Percentiles rank a stretch among this genome's conserved stretches.
phyloP scores from a whole-genome alignment of 805 yeast species.

The Pichia manshurica region DNA sequence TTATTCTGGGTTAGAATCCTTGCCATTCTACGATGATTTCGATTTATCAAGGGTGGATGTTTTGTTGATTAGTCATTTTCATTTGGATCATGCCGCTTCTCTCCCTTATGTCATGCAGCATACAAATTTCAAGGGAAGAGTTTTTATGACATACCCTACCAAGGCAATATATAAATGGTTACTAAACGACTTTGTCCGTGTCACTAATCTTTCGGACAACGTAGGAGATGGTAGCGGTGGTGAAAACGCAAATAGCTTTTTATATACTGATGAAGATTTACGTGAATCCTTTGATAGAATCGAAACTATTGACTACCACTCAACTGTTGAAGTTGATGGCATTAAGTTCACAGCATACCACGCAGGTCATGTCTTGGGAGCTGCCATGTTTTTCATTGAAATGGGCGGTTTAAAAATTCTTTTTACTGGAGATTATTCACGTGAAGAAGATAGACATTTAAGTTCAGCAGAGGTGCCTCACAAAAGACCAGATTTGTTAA shows the following conservation, averaged over 20 bases:
- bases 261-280: conserved; percentile 88
- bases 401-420: conserved; percentile 84
- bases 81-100: conserved; percentile 96
- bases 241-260: conserved; percentile 34
- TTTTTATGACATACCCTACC: conserved; percentile 98
- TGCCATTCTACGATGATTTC: conserved; percentile 94
- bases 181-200: conserved; percentile 87
- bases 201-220: conserved; percentile 55
- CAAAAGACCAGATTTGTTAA: conserved; percentile 75
- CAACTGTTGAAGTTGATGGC: conserved; percentile 92
- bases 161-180: conserved; percentile 97
- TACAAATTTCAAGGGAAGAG: conserved; percentile 90
- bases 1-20: conserved; percentile 76
- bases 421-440: conserved; percentile 94
- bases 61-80: conserved; percentile 87
- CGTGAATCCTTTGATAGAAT: conserved; percentile 81
- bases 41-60: conserved; percentile 85
- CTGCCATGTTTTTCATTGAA: conserved; percentile 95
- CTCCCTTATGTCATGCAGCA: conserved; percentile 97
- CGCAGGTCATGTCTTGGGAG: conserved; percentile 99
- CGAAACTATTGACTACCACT: conserved; percentile 92
- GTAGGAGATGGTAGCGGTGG: conserved; percentile 41
- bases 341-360: conserved; percentile 95
- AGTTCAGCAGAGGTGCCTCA: conserved; percentile 95
- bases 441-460: conserved; percentile 93